Evolutionary conservation across 2,329 filamentous ascomycete species (phyloP).

Genomic region (Diaporthe helianthi): DNA sequence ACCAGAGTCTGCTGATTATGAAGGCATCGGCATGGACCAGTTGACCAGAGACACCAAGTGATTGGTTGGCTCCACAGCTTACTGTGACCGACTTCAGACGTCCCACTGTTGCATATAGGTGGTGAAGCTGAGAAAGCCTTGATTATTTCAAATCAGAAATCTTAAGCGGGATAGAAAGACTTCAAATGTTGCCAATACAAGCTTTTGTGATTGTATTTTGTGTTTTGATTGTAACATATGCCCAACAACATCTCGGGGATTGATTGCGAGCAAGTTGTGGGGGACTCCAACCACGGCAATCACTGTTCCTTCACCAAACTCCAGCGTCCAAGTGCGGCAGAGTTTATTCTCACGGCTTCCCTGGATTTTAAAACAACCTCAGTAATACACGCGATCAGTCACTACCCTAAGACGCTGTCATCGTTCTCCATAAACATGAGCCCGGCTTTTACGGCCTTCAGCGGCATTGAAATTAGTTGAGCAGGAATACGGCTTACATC

Average conservation of each 20-base stretch:
- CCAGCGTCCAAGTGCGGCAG: background rate
- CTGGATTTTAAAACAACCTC: background rate
- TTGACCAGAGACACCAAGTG: background rate
- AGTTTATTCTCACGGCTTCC: background rate
- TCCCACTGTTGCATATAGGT: too few species aligned
- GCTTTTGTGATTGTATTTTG: background rate
- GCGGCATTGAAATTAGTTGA: background rate
- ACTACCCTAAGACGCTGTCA: too few species aligned
- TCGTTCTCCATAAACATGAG: background rate
- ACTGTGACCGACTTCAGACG: too few species aligned
- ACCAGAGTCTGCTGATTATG: too few species aligned
- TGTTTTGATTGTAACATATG: background rate
- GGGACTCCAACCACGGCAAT: background rate
- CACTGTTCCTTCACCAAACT: background rate
- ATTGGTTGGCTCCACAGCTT: too few species aligned
- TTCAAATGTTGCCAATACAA: too few species aligned
- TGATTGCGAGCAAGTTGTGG: too few species aligned
- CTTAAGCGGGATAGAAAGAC: too few species aligned
- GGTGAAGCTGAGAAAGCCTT: too few species aligned
- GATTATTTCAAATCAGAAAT: background rate
- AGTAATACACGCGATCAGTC: background rate
- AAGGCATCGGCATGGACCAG: background rate
- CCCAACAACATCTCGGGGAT: background rate
- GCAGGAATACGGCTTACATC: background rate
- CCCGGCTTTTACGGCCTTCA: slow-evolving; percentile 27